Conservation (phyloP, 2,329 filamentous ascomycete species). For the Mariannaea sp. region DNA sequence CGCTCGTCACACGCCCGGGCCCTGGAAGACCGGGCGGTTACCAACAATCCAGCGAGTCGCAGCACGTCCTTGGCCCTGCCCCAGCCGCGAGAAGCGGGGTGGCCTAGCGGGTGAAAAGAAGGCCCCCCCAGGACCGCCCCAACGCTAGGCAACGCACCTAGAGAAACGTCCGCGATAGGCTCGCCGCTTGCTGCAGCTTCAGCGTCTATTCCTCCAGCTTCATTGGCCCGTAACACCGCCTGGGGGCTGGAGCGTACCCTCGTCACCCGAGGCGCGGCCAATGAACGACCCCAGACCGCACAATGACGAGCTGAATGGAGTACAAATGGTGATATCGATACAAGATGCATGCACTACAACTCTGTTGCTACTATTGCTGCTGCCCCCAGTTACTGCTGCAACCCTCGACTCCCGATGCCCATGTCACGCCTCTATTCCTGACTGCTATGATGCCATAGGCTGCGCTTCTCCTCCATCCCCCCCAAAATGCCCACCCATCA, state of each 20-base stretch:
- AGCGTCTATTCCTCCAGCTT: constrained; percentile 34
- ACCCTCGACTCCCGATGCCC: constrained; percentile 6
- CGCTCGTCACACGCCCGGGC: constrained; percentile 32
- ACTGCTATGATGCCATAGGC: constrained; percentile 5
- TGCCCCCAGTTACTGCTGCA: too few species aligned
- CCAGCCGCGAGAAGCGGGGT: constrained; percentile 12
- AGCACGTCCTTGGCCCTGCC: neutral
- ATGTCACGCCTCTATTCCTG: constrained; percentile 1
- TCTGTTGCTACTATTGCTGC: neutral
- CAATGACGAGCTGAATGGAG: neutral
- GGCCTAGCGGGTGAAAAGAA: constrained; percentile 26
- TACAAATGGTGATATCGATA: too few species aligned
- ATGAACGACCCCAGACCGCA: constrained; percentile 17
- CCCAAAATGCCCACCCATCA: constrained; percentile 10
- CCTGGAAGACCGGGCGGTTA: constrained; percentile 35
- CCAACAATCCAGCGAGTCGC: constrained; percentile 22
- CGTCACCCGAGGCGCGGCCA: constrained; percentile 36
- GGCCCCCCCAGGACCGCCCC: too few species aligned
- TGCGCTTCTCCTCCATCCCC: constrained; percentile 1
- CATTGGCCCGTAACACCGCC: constrained; percentile 35
- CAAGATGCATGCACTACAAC: constrained; percentile 5
- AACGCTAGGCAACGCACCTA: neutral
- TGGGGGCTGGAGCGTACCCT: constrained; percentile 15
- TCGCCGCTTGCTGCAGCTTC: constrained; percentile 6
- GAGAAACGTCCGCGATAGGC: constrained; percentile 8